Conservation (phyloP, 441 rosid genomes). For the Hura crepitans region DNA sequence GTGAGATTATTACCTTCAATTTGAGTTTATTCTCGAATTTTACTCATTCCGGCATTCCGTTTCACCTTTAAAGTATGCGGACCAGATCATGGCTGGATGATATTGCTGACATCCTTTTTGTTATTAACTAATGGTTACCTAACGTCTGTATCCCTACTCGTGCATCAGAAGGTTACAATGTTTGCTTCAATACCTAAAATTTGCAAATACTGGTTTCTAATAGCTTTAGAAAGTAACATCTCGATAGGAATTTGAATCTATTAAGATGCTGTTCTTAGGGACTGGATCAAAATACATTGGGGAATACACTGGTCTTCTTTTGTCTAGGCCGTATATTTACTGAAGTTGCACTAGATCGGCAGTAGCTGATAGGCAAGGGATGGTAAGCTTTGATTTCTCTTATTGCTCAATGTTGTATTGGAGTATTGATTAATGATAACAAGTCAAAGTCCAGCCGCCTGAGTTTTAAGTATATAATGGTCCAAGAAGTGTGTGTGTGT, state of each 20-base stretch:
- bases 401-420: too few relatives aligned
- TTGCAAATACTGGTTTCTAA: too few relatives aligned
- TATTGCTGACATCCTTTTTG: conserved; percentile 47
- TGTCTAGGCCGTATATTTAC: conserved; percentile 28
- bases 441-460: too few relatives aligned
- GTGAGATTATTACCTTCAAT: too few relatives aligned
- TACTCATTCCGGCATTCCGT: conserved; percentile 55
- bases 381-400: not conserved
- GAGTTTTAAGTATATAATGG: too few relatives aligned
- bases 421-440: too few relatives aligned
- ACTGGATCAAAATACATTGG: conserved; percentile 76
- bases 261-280: conserved; percentile 43
- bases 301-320: conserved; percentile 61
- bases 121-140: conserved; percentile 60
- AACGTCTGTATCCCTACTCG: conserved; percentile 59
- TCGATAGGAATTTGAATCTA: conserved; percentile 38
- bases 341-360: conserved; percentile 1
- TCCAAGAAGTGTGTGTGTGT: too few relatives aligned
- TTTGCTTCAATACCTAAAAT: conserved; percentile 16
- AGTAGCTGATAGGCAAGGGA: conserved; percentile 20
- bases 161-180: conserved; percentile 66
- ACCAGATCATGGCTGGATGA: conserved; percentile 83
- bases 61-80: conserved; percentile 56
- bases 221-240: too few relatives aligned
- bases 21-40: conserved; percentile 39